Evolutionary conservation across 2,329 filamentous ascomycete genomes (phyloP), one percentile per base, ranked within the genome.

Genomic region (Tolypocladium pustulatum): DNA sequence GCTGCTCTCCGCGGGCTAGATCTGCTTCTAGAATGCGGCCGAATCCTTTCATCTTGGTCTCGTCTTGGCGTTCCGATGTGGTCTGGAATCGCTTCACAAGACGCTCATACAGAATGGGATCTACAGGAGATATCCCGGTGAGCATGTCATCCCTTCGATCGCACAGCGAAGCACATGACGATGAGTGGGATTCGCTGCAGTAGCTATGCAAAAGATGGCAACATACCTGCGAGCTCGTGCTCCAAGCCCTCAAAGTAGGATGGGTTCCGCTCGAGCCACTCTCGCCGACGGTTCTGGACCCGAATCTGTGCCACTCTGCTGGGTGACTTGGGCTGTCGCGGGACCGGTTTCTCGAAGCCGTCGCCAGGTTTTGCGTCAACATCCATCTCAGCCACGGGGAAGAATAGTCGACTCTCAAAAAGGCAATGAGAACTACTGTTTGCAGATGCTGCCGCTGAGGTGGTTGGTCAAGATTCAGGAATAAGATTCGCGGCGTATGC

Each of bases 31-130:
- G 80, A 15, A 88, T 81, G 30, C 89, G 88, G 0, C 88, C 88
- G 70, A 91, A 94, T 13, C 91, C 91, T 68, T 91, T 91, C 10
- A 77, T 75, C 51, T 83, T 83, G 10, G 86, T 88, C 65, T 93
- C 89, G 8, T 81, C 81, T 68, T 91, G 85, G 57, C 90, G 84
- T 73, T 96, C 90, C 4, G 80, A 77, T 3, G 86, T 75, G 1
- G 86, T 86, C 63, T 92, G 89, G 70, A 91, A 92, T 56, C 84
- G 84, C 57, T 90, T 85, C 61, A 96, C 82, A 30, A 95, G 79
- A 57, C 84, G 82, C 71, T 95, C 89, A 76, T 96, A 96, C 37
- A 95, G 81, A 10, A 93, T 76, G 1, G 91, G 90, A 72, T 94
- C 89, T 81, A 59, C 51, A 40, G 30, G 22, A 12, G 20, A 20